These are phyloP conservation scores for Lactifluus echinatus DNA, from an alignment of 768 basidiomycete genomes.

Conservation along the genomic window DNA sequence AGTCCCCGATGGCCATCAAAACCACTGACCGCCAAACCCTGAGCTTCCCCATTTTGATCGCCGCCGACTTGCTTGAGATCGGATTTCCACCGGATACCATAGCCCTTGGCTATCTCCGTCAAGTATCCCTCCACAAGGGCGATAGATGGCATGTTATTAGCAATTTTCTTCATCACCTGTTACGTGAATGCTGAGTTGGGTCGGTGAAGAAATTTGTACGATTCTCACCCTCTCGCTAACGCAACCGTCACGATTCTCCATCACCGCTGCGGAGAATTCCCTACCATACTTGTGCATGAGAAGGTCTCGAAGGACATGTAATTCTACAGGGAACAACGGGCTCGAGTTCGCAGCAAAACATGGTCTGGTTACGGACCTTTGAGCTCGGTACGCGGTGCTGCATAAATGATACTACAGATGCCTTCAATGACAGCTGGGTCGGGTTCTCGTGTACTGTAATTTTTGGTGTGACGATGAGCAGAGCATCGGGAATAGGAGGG, in stretches of 20 bases:
- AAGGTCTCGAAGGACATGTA: constrained; percentile 85
- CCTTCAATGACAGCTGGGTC: constrained; percentile 85
- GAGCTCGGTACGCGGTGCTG: constrained; percentile 84
- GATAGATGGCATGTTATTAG: constrained; percentile 55
- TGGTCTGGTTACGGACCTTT: constrained; percentile 47
- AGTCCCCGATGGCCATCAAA: neutral
- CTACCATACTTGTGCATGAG: constrained; percentile 95
- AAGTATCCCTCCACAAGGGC: constrained; percentile 85
- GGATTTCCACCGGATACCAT: constrained; percentile 62
- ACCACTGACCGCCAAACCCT: constrained; percentile 33
- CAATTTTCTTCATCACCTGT: constrained; percentile 70
- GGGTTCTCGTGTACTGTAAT: constrained; percentile 61
- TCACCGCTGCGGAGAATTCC: constrained; percentile 76
- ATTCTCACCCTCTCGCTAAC: constrained; percentile 74
- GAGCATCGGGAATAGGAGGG: neutral
- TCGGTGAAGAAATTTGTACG: neutral
- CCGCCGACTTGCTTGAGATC: constrained; percentile 24
- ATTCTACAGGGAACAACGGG: constrained; percentile 45
- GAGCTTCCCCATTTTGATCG: constrained; percentile 23
- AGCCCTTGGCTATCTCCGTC: constrained; percentile 81
- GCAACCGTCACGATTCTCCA: constrained; percentile 74
- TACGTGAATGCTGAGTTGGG: neutral
- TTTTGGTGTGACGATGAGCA: neutral
- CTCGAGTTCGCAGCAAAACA: neutral
- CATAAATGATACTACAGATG: constrained; percentile 80